Conservation (phyloP, 2,329 filamentous ascomycete species). For the Massarina eburnea region DNA sequence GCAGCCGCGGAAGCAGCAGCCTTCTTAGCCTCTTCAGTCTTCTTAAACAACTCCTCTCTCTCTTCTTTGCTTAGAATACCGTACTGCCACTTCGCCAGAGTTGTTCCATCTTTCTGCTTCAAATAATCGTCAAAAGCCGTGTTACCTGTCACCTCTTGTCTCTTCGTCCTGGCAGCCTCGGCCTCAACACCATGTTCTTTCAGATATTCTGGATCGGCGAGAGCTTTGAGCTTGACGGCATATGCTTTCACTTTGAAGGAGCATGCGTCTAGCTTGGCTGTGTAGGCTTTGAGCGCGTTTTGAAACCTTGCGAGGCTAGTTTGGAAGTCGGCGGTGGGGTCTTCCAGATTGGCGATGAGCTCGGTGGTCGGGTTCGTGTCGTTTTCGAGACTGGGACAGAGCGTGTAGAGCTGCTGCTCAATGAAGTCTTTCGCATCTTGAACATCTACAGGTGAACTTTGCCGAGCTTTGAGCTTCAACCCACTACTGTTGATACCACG, state of each 20-base stretch:
- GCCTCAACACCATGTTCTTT: too few species aligned
- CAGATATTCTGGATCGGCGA: not conserved
- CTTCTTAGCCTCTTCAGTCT: too few species aligned
- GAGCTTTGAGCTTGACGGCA: conserved; percentile 1
- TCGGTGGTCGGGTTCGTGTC: not conserved
- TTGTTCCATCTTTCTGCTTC: not conserved
- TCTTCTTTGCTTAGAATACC: not conserved
- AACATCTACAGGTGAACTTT: too few species aligned
- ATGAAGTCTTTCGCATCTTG: conserved; percentile 1
- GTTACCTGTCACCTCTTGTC: not conserved
- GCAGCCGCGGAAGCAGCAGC: too few species aligned
- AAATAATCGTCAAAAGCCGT: not conserved
- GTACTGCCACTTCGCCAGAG: not conserved
- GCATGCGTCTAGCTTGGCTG: conserved; percentile 5
- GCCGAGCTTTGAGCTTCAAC: too few species aligned
- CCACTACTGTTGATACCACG: too few species aligned
- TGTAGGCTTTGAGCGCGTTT: conserved; percentile 5
- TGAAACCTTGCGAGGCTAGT: conserved; percentile 3
- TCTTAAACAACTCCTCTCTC: not conserved
- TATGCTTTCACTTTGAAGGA: conserved; percentile 2
- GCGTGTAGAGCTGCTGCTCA: conserved; percentile 6
- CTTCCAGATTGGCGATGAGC: conserved; percentile 6
- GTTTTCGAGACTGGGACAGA: conserved; percentile 1
- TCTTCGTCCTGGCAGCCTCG: not conserved
- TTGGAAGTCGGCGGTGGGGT: not conserved